phyloP scores from a whole-genome alignment of 129 eudicot species.

The Centrapalus pauciflorus region DNA sequence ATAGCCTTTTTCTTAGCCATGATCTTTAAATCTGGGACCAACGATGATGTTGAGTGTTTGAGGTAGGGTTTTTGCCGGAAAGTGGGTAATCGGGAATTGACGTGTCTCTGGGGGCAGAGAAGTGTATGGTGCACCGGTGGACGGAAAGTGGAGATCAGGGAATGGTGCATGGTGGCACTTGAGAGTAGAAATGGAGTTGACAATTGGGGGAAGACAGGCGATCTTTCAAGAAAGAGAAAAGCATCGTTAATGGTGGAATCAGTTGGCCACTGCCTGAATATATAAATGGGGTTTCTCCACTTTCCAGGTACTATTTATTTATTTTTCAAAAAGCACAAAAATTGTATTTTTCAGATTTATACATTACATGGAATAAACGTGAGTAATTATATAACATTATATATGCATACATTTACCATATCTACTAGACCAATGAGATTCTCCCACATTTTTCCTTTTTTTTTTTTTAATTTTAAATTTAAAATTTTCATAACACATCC shows the following conservation, averaged over 20 bases:
- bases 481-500: too few relatives aligned
- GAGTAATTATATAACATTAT: too few relatives aligned
- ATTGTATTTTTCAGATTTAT: neutral
- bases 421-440: too few relatives aligned
- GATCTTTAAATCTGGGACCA: slow-evolving; percentile 15
- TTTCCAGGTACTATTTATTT: neutral
- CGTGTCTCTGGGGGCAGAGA: slow-evolving; percentile 11
- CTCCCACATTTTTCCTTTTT: too few relatives aligned
- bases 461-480: too few relatives aligned
- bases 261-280: neutral
- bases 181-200: slow-evolving; percentile 16
- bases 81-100: slow-evolving; percentile 15
- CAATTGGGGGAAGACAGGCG: neutral
- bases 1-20: slow-evolving; percentile 58
- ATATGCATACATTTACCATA: too few relatives aligned
- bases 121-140: slow-evolving; percentile 17
- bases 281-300: neutral
- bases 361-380: slow-evolving; percentile 11
- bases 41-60: slow-evolving; percentile 13
- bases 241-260: slow-evolving; percentile 37
- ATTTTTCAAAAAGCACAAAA: neutral
- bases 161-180: slow-evolving; percentile 32
- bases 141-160: slow-evolving; percentile 46
- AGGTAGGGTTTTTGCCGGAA: slow-evolving; percentile 7
- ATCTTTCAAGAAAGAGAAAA: slow-evolving; percentile 2